A percentile compares a stretch with the other conserved stretches of the same genome.
phyloP scores from a whole-genome alignment of 306 rosid species.

The Styphnolobium japonicum region DNA sequence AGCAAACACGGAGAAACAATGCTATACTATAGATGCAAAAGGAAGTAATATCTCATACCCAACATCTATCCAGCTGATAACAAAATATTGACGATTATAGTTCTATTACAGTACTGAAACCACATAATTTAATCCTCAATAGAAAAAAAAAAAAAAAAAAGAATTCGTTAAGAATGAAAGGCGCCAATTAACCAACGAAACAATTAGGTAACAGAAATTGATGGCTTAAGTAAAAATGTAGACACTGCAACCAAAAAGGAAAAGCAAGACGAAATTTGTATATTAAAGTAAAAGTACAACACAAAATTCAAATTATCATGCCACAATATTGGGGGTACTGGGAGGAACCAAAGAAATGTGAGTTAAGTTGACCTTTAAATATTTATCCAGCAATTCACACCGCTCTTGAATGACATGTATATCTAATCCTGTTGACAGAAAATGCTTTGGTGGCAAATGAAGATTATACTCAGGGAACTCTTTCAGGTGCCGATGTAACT shows the following conservation, averaged over 20 bases:
- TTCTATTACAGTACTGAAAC: slow-evolving; percentile 6
- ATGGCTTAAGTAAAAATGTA: too few relatives aligned
- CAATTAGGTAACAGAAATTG: slow-evolving; percentile 5
- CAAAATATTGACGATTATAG: slow-evolving; percentile 6
- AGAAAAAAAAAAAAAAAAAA: background rate
- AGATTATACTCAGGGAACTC: slow-evolving; percentile 88
- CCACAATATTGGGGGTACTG: background rate
- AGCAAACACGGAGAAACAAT: slow-evolving; percentile 25
- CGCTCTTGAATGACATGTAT: slow-evolving; percentile 83
- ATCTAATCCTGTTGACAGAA: slow-evolving; percentile 91
- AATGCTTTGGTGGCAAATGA: slow-evolving; percentile 97
- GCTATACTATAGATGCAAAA: slow-evolving; percentile 9
- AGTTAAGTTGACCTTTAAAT: slow-evolving; percentile 69
- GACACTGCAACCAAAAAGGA: background rate
- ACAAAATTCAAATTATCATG: too few relatives aligned
- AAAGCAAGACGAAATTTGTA: slow-evolving; percentile 5
- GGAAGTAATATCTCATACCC: slow-evolving; percentile 24
- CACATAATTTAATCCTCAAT: background rate
- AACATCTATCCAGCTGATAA: slow-evolving; percentile 17
- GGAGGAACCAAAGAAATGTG: slow-evolving; percentile 4
- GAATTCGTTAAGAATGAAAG: slow-evolving; percentile 7
- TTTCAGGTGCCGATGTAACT: slow-evolving; percentile 90
- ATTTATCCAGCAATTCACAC: slow-evolving; percentile 75
- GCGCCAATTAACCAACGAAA: slow-evolving; percentile 13
- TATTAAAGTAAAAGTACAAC: background rate